Evolutionary conservation across 2,329 filamentous ascomycete species (phyloP).

Genomic region (Beauveria sp.): DNA sequence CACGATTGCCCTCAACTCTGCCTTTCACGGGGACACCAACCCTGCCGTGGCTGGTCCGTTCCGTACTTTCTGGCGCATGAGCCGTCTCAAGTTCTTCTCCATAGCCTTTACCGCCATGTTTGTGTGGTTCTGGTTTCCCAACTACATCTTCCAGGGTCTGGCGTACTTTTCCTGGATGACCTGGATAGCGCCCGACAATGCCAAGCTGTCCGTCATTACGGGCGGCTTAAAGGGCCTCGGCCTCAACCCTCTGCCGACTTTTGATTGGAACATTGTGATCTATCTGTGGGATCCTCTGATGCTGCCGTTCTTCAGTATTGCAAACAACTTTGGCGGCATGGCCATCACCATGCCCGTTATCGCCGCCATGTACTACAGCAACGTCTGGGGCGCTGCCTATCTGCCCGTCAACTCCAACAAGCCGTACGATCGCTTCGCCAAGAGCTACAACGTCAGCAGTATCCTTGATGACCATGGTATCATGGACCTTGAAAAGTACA

Average conservation of each 20-base stretch:
- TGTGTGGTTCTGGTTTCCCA: constrained; percentile 46
- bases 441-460: constrained; percentile 25
- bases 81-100: constrained; percentile 38
- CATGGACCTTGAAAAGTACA: constrained; percentile 30
- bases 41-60: constrained; percentile 21
- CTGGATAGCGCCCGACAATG: constrained; percentile 43
- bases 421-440: constrained; percentile 35
- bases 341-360: constrained; percentile 30
- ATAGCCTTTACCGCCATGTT: constrained; percentile 37
- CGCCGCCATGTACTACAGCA: constrained; percentile 33
- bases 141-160: constrained; percentile 40
- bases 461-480: constrained; percentile 30
- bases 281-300: constrained; percentile 29
- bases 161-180: constrained; percentile 46
- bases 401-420: constrained; percentile 38
- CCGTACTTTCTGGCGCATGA: constrained; percentile 28
- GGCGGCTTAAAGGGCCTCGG: constrained; percentile 34
- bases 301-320: constrained; percentile 30
- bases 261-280: constrained; percentile 33
- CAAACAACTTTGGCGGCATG: constrained; percentile 28
- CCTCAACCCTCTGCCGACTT: constrained; percentile 29
- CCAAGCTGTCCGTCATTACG: constrained; percentile 31
- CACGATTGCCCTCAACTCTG: constrained; percentile 38
- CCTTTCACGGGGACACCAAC: constrained; percentile 31
- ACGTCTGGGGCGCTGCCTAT: constrained; percentile 35